phyloP scores from a whole-genome alignment of 768 basidiomycete species.

The Lactarius evosmus region DNA sequence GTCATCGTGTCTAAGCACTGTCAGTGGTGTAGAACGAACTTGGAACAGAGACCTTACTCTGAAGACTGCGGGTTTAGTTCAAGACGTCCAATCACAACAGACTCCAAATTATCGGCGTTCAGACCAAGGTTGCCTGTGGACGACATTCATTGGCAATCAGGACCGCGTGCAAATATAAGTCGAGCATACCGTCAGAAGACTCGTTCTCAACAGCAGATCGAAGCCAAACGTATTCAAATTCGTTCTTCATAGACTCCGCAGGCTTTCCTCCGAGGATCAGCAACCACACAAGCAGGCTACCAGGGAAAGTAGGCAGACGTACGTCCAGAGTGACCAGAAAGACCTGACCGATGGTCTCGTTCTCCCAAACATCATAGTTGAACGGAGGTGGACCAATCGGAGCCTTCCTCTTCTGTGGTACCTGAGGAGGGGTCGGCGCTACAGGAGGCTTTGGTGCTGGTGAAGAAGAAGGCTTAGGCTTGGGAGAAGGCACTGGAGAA shows the following conservation, averaged over 20 bases:
- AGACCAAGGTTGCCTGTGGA: conserved; percentile 18
- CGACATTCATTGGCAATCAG: background rate
- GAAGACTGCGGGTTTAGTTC: conserved; percentile 22
- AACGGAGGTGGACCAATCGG: conserved; percentile 41
- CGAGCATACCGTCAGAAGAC: background rate
- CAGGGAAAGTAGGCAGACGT: conserved; percentile 32
- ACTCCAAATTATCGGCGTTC: conserved; percentile 24
- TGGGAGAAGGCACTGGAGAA: conserved; percentile 36
- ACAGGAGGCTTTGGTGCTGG: conserved; percentile 32
- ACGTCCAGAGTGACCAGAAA: conserved; percentile 82
- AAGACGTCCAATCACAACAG: conserved; percentile 26
- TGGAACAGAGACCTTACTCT: conserved; percentile 21
- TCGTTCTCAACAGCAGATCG: conserved; percentile 25
- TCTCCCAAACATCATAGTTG: conserved; percentile 66
- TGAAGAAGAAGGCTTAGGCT: conserved; percentile 32
- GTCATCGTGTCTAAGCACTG: conserved; percentile 56
- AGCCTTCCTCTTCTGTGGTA: conserved; percentile 50
- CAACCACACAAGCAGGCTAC: background rate
- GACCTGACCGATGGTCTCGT: conserved; percentile 60
- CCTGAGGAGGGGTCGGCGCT: conserved; percentile 33
- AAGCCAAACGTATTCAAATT: conserved; percentile 27
- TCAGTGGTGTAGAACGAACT: conserved; percentile 14
- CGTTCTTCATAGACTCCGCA: conserved; percentile 21
- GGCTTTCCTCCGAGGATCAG: conserved; percentile 22
- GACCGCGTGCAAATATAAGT: background rate